phyloP scores from a whole-genome alignment of 179 eudicot genomes.

The Nepenthes alata region DNA sequence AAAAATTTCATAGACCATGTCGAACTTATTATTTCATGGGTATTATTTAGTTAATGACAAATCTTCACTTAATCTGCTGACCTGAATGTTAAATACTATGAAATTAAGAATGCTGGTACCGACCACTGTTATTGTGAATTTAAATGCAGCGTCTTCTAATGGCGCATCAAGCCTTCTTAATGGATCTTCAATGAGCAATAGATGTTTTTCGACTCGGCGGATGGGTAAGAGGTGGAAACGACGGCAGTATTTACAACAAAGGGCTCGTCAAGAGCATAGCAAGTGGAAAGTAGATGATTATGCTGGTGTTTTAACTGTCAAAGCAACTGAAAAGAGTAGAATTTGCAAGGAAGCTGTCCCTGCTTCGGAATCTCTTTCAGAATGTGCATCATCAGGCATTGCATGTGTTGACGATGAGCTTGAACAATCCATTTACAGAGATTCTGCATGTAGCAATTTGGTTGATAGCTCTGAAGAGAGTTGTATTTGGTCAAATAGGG shows the following conservation, averaged over 20 bases:
- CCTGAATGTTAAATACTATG: too few species aligned
- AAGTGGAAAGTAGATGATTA: slow-evolving; percentile 50
- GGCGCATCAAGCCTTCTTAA: slow-evolving; percentile 30
- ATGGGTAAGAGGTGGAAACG: slow-evolving; percentile 70
- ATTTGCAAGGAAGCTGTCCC: slow-evolving; percentile 23
- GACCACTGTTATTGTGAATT: slow-evolving; percentile 1
- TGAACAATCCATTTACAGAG: slow-evolving; percentile 21
- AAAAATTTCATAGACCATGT: too few species aligned
- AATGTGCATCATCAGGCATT: slow-evolving; percentile 33
- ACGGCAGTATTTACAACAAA: slow-evolving; percentile 59
- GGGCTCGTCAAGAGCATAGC: slow-evolving; percentile 78
- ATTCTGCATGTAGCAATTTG: slow-evolving; percentile 17
- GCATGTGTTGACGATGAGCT: slow-evolving; percentile 18
- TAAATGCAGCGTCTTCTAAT: slow-evolving; percentile 32
- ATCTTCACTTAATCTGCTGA: too few species aligned
- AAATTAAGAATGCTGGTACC: not conserved
- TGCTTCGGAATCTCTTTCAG: slow-evolving; percentile 21
- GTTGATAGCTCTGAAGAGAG: slow-evolving; percentile 20
- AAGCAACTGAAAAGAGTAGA: slow-evolving; percentile 28
- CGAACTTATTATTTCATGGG: too few species aligned
- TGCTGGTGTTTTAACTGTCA: slow-evolving; percentile 18
- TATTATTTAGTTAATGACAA: too few species aligned
- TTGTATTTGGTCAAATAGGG: slow-evolving; percentile 18
- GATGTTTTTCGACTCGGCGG: slow-evolving; percentile 41
- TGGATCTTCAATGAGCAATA: slow-evolving; percentile 46